Evolutionary conservation across 768 basidiomycete species (phyloP), one percentile per base, ranked within the genome.

Genomic region (Basidioascus undulatus): DNA sequence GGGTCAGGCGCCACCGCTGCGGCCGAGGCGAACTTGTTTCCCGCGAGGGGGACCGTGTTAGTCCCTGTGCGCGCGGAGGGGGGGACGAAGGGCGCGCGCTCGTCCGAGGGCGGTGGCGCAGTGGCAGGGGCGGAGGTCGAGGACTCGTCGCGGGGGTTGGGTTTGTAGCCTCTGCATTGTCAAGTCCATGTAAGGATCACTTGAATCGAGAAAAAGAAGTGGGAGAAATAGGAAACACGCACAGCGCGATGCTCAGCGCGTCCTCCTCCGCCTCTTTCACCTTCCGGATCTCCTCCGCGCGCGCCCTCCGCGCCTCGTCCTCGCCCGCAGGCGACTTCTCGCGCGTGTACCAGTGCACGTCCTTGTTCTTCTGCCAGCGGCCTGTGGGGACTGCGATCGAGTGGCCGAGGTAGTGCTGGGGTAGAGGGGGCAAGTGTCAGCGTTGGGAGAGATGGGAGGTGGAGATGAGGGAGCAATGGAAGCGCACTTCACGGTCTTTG

Each of bases 281-380:
- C 51, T 66, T 70, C 42, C 69, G 61, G 25, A 92, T 74, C 61
- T 94, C 87, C 45, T 76, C 82, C 0, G 40, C 51, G 41, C 69
- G 63, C 46, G 71, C 70, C 9, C 42, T 49, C 19, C 33, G 47
- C 10, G 56, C 55, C 12, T 69, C 69, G 3, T 49, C 50, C 12
- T 51, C 47, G 2, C 54, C 51, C 26, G 45, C 21, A n/a, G n/a
- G n/a, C n/a, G n/a, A n/a, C 23, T 46, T 47, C 5, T 84, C 81
- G 23, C 86, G 72, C 51, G 63, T 70, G 55, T 89, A 96, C 87
- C 87, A 96, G 52, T 89, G 86, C 13, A 96, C 62, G 52, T 96
- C 87, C 56, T 87, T 84, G 62, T 84, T 83, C 61, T 87, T 87
- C 61, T 92, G 87, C 87, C 87, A 96, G 35, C 87, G 66, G 2